These are phyloP conservation scores for Capsicum chinense DNA, from an alignment of 257 asterid genomes.

Conservation along the genomic window DNA sequence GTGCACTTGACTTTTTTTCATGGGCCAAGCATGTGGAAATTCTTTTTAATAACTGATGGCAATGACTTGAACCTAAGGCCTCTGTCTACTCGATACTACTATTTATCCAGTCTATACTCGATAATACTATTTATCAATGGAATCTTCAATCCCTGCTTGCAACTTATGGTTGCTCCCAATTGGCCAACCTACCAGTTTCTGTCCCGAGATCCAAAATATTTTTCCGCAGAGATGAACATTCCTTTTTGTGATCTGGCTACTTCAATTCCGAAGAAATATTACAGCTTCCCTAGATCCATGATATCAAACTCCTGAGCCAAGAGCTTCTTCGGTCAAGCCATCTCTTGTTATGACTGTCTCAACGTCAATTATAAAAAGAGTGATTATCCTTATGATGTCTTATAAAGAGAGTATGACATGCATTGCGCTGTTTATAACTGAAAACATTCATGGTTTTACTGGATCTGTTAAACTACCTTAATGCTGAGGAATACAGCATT, in stretches of 20 bases:
- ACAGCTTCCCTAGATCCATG: slow-evolving; percentile 14
- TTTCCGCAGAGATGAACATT: slow-evolving; percentile 5
- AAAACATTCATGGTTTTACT: background rate
- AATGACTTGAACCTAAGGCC: background rate
- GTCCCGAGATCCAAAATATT: background rate
- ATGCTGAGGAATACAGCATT: too few relatives aligned
- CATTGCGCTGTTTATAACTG: background rate
- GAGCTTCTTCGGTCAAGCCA: background rate
- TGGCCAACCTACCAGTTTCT: background rate
- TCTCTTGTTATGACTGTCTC: background rate
- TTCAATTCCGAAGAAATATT: slow-evolving; percentile 3
- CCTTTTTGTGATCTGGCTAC: slow-evolving; percentile 20
- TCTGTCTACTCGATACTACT: background rate
- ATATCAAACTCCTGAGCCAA: slow-evolving; percentile 14
- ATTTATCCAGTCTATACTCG: background rate
- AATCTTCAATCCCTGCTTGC: slow-evolving; percentile 12
- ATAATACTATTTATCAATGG: background rate
- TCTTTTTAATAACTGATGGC: background rate
- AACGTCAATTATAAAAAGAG: background rate
- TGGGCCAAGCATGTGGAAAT: background rate
- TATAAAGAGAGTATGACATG: background rate
- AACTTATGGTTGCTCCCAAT: slow-evolving; percentile 4
- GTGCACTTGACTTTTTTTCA: background rate
- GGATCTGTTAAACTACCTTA: background rate
- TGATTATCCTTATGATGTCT: background rate